Evolutionary conservation across 345 rosid species (phyloP).

Genomic region (Viola odorata): DNA sequence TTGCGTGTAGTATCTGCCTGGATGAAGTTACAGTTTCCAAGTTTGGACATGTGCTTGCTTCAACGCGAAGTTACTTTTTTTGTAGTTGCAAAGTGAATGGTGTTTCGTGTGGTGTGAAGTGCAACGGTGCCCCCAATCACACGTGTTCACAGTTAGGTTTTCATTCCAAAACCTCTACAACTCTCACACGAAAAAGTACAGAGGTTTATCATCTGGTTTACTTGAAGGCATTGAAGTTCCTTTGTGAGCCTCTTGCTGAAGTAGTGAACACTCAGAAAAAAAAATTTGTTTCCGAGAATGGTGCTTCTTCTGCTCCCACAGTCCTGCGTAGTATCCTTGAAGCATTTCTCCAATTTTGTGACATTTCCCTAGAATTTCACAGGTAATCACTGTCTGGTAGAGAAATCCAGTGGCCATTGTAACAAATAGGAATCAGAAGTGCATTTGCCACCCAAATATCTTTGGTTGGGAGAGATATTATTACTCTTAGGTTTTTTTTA

Average conservation of each 20-base stretch:
- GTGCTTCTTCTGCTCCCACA: conserved; percentile 30
- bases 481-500: background rate
- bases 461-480: background rate
- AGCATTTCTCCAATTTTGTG: conserved; percentile 47
- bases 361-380: conserved; percentile 35
- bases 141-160: conserved; percentile 21
- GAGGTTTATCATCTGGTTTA: conserved; percentile 36
- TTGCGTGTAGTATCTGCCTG: conserved; percentile 34
- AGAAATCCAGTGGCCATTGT: background rate
- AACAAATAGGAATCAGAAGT: background rate
- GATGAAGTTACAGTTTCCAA: conserved; percentile 37
- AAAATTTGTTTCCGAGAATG: conserved; percentile 41
- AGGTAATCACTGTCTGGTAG: conserved; percentile 36
- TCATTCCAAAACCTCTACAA: conserved; percentile 17
- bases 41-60: conserved; percentile 41
- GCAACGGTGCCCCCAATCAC: conserved; percentile 16
- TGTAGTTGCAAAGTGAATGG: conserved; percentile 25
- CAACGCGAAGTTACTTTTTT: conserved; percentile 38
- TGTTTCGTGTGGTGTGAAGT: conserved; percentile 15
- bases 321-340: conserved; percentile 49
- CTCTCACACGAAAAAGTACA: conserved; percentile 25
- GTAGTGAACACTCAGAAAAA: conserved; percentile 54
- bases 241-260: conserved; percentile 77
- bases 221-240: conserved; percentile 57
- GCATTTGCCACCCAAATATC: background rate